Evolutionary conservation across 2,329 filamentous ascomycete species (phyloP).

Genomic region (Shiraia bambusicola): DNA sequence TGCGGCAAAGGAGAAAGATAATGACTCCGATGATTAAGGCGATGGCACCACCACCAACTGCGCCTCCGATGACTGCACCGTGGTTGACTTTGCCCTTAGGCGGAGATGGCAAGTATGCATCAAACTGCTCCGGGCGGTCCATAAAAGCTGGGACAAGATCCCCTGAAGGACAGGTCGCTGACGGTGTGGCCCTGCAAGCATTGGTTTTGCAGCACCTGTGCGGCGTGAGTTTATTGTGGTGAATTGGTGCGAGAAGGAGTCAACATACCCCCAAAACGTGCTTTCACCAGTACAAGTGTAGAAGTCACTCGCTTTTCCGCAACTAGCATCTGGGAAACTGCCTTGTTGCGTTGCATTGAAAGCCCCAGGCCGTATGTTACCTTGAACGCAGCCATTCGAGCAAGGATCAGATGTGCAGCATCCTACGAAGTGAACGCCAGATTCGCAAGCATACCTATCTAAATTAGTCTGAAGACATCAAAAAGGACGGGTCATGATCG

Average conservation of each 20-base stretch:
- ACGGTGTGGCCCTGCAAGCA: slow-evolving; percentile 32
- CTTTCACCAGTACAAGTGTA: slow-evolving; percentile 36
- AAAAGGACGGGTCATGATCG: no score
- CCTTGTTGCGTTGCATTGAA: slow-evolving; percentile 39
- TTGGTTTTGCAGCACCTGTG: slow-evolving; percentile 45
- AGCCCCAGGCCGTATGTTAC: slow-evolving; percentile 33
- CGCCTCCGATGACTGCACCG: slow-evolving; percentile 31
- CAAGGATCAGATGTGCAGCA: slow-evolving; percentile 46
- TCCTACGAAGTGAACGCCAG: slow-evolving; percentile 42
- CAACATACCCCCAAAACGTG: slow-evolving; percentile 17
- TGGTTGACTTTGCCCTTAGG: slow-evolving; percentile 11
- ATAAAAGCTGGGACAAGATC: slow-evolving; percentile 33
- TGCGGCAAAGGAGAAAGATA: slow-evolving; percentile 26
- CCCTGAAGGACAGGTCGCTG: slow-evolving; percentile 25
- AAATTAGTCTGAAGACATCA: slow-evolving; percentile 6
- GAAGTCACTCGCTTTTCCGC: slow-evolving; percentile 32
- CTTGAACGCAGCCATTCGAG: slow-evolving; percentile 39
- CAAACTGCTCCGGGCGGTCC: slow-evolving; percentile 21
- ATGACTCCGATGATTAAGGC: slow-evolving; percentile 28
- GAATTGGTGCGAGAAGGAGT: slow-evolving; percentile 8
- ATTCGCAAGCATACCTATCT: slow-evolving; percentile 27
- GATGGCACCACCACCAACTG: slow-evolving; percentile 30
- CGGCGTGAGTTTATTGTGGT: slow-evolving; percentile 21
- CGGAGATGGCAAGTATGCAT: slow-evolving; percentile 12
- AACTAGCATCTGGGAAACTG: slow-evolving; percentile 38